Base-by-base conservation (phyloP, 1,284 basidiomycete genomes). In the Tylopilus microsporus region DNA sequence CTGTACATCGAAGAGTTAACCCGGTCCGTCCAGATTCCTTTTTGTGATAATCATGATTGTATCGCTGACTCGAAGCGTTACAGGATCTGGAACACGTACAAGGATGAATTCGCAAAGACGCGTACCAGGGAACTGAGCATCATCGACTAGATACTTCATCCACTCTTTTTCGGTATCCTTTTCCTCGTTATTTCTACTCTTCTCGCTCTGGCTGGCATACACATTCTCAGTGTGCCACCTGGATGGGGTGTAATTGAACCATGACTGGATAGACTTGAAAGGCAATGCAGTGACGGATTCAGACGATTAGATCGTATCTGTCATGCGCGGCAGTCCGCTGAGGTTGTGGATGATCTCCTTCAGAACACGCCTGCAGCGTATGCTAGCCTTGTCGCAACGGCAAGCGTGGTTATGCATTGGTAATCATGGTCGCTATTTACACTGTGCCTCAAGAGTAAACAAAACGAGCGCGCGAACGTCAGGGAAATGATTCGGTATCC, bases 21-120 rank as follows among this genome's bases (percentile, higher is more conserved):
- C 68, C 79, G 91, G 93, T 93, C 57, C 48, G 82, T 70, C 36
- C 21, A 1, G 21, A 46, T 15, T 46, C n/a, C 8, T 6, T 15
- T 51, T 42, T 45, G 47, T 30, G 12, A 41, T 11, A 34, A n/a
- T 34, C 50, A 9, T 37, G 25, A 13, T 37, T 16, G 18, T 8
- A 3, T 50, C 21, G 5, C 51, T 60, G 25, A 60, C 36, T 21
- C 11, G 15, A 8, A 10, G 41, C 32, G 13, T 25, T 10, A 15
- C 67, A 94, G 94, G 53, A 95, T 97, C 65, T 98, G 94, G 94
- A 83, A 98, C 70, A 86, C 87, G 25, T 94, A 98, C 79, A 97
- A 97, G 72, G 87, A 94, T 68, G 78, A 85, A 60, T 93, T 92
- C 67, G 91, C 92, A 34, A 85, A 88, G 68, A 79, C 86, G 34